Evolutionary conservation across 305 asterid species (phyloP).

Genomic region (Fraxinus ornus): DNA sequence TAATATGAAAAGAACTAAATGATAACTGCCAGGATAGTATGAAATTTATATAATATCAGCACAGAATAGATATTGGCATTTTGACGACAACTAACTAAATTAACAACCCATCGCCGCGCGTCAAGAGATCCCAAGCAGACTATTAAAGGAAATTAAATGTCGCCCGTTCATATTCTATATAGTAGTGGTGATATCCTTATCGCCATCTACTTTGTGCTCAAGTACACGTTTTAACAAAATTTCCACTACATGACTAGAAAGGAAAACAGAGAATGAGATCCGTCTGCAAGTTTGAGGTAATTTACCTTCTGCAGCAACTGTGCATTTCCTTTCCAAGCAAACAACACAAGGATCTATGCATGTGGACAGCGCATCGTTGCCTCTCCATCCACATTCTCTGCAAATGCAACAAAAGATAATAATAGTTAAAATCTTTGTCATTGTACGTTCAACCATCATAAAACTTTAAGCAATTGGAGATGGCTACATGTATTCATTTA

Average conservation of each 20-base stretch:
- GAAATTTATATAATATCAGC: background rate
- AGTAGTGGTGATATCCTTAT: background rate
- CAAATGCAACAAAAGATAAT: conserved; percentile 21
- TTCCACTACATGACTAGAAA: background rate
- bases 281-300: background rate
- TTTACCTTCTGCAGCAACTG: conserved; percentile 88
- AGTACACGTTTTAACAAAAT: background rate
- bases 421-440: background rate
- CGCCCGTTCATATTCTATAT: background rate
- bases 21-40: background rate
- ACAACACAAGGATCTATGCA: conserved; percentile 87
- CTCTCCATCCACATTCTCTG: conserved; percentile 88
- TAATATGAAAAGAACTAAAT: background rate
- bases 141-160: background rate
- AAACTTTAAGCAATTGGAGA: background rate
- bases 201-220: background rate
- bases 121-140: background rate
- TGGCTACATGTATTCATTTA: background rate
- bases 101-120: background rate
- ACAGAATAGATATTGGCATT: background rate
- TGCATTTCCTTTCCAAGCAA: conserved; percentile 83
- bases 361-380: conserved; percentile 38
- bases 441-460: background rate
- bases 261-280: background rate
- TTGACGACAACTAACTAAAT: background rate